Evolutionary conservation across 306 rosid genomes (phyloP), one percentile per base, ranked within the genome.

Genomic region (Prosopis cineraria): DNA sequence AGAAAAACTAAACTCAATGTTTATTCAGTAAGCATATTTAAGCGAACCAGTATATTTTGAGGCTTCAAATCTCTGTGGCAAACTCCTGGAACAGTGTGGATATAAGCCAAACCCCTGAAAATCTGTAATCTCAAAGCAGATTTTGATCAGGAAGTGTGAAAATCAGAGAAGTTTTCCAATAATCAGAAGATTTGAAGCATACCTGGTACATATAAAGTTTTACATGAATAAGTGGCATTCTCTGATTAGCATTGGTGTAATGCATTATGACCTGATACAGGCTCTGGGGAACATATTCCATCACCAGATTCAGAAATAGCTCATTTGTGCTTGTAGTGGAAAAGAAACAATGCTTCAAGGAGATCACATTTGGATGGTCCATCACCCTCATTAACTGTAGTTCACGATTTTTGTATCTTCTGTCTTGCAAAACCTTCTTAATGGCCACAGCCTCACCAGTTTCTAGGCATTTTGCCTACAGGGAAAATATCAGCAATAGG

Each of bases 381-480:
- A 95, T 93, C 24, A 87, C 41, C 47, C 97, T 92, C 91, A 92
- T 88, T 59, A 92, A 88, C 80, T 94, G 97, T 34, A 94, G 97
- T 78, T 94, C 98, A 75, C 98, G 84, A 40, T 94, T 94, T 85
- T 94, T 94, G 65, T 94, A 94, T 88, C 98, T 90, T 88, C 85
- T 92, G 85, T 94, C 97, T 73, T 94, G 98, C 77, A 94, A 82
- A 27, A 94, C 98, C 86, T 94, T 94, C 80, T 94, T 94, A 47
- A 94, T 94, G 0, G 97, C 97, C 53, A 95, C 93, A 14, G 92
- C 36, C 64, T 95, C 97, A 43, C 93, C 90, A 41, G 93, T 85
- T 87, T 95, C 98, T 12, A 39, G 9, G 43, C 43, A 39, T 5
- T 39, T 39, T 39, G 43, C 43, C 43, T 94, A 69, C 55, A 19